A percentile compares a stretch with the other conserved stretches of the same genome.
These are phyloP conservation scores for Nannizzia gypsea DNA, from an alignment of 2,329 filamentous ascomycete genomes.

Conservation along the genomic window DNA sequence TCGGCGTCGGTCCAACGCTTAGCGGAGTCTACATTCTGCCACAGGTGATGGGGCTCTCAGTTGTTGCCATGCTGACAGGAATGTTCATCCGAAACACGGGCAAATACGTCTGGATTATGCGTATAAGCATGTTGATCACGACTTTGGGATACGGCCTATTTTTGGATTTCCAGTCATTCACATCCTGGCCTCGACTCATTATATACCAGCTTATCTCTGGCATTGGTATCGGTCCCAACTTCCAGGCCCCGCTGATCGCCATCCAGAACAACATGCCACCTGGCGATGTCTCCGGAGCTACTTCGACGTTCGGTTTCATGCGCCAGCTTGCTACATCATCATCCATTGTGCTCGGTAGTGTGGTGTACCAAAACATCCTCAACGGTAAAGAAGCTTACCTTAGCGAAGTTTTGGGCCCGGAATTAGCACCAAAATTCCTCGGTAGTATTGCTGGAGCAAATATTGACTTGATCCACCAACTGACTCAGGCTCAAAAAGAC, in stretches of 20 bases:
- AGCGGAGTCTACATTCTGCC: constrained; percentile 66
- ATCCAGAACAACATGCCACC: constrained; percentile 52
- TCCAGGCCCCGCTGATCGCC: constrained; percentile 51
- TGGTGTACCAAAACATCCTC: constrained; percentile 35
- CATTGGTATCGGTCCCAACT: constrained; percentile 51
- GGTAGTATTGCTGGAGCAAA: constrained; percentile 17
- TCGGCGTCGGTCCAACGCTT: constrained; percentile 55
- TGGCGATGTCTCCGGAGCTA: constrained; percentile 51
- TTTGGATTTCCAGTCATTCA: constrained; percentile 45
- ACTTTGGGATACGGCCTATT: constrained; percentile 56
- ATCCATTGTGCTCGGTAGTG: constrained; percentile 47
- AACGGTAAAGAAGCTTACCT: constrained; percentile 11
- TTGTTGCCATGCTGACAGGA: constrained; percentile 49
- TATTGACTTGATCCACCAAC: constrained; percentile 25
- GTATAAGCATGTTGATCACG: constrained; percentile 46
- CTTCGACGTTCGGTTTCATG: constrained; percentile 50
- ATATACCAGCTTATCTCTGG: constrained; percentile 49
- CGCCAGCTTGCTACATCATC: constrained; percentile 48
- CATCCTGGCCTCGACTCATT: constrained; percentile 39
- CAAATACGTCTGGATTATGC: constrained; percentile 51
- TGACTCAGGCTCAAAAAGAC: constrained; percentile 19
- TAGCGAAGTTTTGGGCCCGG: constrained; percentile 11
- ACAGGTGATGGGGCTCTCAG: constrained; percentile 54
- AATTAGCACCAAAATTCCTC: constrained; percentile 11
- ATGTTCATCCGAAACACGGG: constrained; percentile 65